Base-by-base conservation (phyloP, 768 basidiomycete genomes). In the Saitozyma sp. region DNA sequence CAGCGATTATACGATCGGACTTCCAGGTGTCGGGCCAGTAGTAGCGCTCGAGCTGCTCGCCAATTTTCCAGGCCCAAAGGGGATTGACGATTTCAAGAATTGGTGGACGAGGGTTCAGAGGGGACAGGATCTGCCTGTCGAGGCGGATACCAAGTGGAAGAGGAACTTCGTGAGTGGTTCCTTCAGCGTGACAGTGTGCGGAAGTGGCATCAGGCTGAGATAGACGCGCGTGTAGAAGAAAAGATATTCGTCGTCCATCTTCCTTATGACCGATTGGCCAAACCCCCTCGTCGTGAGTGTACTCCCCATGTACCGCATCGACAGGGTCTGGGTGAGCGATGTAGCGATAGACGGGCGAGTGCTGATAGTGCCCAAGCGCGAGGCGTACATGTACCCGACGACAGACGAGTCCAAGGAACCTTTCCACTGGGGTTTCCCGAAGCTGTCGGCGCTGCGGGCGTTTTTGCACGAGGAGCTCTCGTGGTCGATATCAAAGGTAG, bases 361-460 rank as follows among this genome's bases (percentile, higher is more conserved):
- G 29, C 29, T 29, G 29, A 29, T 29, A 29, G 29, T 5, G 29
- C 29, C 55, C 49, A 74, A 96, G 92, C 83, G 89, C 61, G 91
- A 95, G 62, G 95, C 92, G 9, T 99, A 99, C 79, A 89, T 90
- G 74, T 87, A 92, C 73, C 95, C 95, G 0, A 85, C 88, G 0
- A 89, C 95, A 8, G 93, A 97, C 75, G 85, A 86, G 45, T 95
- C 92, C 0, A 88, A 92, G 59, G 94, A 97, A 65, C 88, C 90
- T 0, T 98, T 99, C 78, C 91, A 92, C 71, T 99, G 95, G 95
- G 93, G 91, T 5, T 82, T 93, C 65, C 92, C 94, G n/a, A 96
- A 98, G 76, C 85, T 99, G 1, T 92, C 96, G 74, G 93, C 88
- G 3, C 84, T 99, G 58, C 86, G 93, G 65, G 80, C 84, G 91